phyloP scores from a whole-genome alignment of 805 yeast genomes.

The Kazachstania kunashirensis region DNA sequence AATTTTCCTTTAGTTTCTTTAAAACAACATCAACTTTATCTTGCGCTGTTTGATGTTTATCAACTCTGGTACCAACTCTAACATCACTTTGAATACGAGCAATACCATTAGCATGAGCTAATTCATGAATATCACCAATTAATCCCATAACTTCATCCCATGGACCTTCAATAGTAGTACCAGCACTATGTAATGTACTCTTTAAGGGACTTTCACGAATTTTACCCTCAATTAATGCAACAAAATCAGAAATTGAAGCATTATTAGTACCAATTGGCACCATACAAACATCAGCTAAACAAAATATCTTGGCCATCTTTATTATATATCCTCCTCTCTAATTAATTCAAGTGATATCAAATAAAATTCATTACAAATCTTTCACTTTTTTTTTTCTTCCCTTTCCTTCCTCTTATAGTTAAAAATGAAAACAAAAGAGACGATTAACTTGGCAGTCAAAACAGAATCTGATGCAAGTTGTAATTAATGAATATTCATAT shows the following conservation, averaged over 20 bases:
- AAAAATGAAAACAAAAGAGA: too few species aligned
- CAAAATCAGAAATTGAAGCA: constrained; percentile 74
- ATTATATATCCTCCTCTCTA: too few species aligned
- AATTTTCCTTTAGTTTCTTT: constrained; percentile 29
- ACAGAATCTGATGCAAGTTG: too few species aligned
- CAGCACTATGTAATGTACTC: constrained; percentile 78
- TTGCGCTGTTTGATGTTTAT: constrained; percentile 59
- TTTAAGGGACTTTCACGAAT: constrained; percentile 54
- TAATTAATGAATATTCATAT: too few species aligned
- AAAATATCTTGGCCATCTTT: constrained; percentile 34
- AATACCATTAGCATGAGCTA: constrained; percentile 61
- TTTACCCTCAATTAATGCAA: constrained; percentile 56
- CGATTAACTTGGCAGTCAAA: too few species aligned
- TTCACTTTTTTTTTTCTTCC: too few species aligned
- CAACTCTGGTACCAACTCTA: constrained; percentile 77
- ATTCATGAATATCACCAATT: constrained; percentile 69
- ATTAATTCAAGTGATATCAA: too few species aligned
- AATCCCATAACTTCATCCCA: constrained; percentile 80
- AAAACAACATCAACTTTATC: constrained; percentile 64
- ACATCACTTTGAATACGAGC: constrained; percentile 78
- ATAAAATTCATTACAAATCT: too few species aligned
- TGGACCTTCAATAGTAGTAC: constrained; percentile 86
- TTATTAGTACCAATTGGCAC: constrained; percentile 78
- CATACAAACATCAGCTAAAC: constrained; percentile 79
- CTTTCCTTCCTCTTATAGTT: too few species aligned